phyloP scores from a whole-genome alignment of 2,329 filamentous ascomycete species.

The Teratosphaeria zuluensis region DNA sequence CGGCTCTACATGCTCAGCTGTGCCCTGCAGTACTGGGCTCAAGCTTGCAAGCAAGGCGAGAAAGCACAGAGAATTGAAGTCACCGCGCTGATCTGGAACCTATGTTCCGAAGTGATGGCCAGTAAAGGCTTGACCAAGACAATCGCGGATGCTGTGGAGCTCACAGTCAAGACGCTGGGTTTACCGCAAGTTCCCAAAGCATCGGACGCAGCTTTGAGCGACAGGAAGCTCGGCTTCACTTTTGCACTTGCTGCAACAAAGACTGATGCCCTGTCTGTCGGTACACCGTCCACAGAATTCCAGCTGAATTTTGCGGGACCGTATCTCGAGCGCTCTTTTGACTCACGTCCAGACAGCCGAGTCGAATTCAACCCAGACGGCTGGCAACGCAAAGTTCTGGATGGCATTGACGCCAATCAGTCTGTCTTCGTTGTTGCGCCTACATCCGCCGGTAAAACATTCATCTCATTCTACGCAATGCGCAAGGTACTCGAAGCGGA shows the following conservation, averaged over 20 bases:
- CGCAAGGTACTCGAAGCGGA: constrained; percentile 59
- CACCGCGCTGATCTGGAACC: constrained; percentile 40
- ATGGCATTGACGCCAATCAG: constrained; percentile 59
- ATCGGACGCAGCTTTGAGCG: constrained; percentile 6
- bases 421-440: constrained; percentile 69
- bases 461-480: constrained; percentile 80
- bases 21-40: constrained; percentile 41
- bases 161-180: constrained; percentile 29
- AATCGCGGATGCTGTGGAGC: constrained; percentile 26
- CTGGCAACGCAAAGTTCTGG: constrained; percentile 66
- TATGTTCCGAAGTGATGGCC: constrained; percentile 29
- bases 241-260: constrained; percentile 26
- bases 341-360: constrained; percentile 56
- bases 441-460: constrained; percentile 72
- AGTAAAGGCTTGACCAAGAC: constrained; percentile 33
- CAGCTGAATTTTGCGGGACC: constrained; percentile 61
- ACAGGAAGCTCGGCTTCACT: constrained; percentile 35
- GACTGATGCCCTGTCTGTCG: constrained; percentile 19
- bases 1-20: constrained; percentile 42
- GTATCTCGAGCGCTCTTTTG: constrained; percentile 65
- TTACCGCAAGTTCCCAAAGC: constrained; percentile 28
- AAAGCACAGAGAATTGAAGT: constrained; percentile 30
- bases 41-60: constrained; percentile 27
- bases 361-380: constrained; percentile 65
- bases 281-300: constrained; percentile 45